phyloP scores from a whole-genome alignment of 345 rosid genomes.

The Arabidopsis suecica region DNA sequence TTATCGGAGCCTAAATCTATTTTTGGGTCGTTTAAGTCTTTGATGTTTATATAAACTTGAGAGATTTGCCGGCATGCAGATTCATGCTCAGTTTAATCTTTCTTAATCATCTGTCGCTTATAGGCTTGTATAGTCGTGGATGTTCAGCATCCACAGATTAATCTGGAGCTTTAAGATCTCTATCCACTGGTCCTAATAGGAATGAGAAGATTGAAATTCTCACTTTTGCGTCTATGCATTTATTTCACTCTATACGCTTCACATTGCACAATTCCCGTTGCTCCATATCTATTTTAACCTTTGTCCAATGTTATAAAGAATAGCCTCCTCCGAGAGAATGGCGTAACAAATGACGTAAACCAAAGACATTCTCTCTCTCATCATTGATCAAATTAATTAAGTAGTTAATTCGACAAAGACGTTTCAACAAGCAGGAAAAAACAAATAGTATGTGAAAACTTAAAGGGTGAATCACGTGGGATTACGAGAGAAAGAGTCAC shows the following conservation, averaged over 20 bases:
- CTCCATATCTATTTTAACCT: constrained; percentile 55
- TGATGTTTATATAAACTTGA: constrained; percentile 8
- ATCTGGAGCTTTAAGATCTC: constrained; percentile 17
- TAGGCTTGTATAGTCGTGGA: constrained; percentile 29
- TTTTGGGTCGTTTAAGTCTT: neutral
- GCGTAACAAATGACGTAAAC: neutral
- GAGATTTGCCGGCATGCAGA: constrained; percentile 32
- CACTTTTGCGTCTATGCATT: constrained; percentile 57
- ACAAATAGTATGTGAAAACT: neutral
- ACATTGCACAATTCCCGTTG: constrained; percentile 65
- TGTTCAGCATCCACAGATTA: constrained; percentile 24
- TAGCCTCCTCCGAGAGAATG: neutral
- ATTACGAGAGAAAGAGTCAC: neutral
- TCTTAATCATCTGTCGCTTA: constrained; percentile 4
- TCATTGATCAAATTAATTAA: neutral
- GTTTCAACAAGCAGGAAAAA: neutral
- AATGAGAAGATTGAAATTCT: constrained; percentile 65
- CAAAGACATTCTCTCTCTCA: neutral
- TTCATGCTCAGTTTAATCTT: constrained; percentile 8
- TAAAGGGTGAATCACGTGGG: neutral
- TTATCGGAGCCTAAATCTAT: neutral
- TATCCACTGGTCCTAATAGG: constrained; percentile 54
- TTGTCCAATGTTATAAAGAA: constrained; percentile 3
- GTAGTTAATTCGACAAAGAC: neutral
- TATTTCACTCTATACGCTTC: constrained; percentile 55